Evolutionary conservation across 441 rosid species (phyloP).

Genomic region (Euphorbia schlechtendalii): DNA sequence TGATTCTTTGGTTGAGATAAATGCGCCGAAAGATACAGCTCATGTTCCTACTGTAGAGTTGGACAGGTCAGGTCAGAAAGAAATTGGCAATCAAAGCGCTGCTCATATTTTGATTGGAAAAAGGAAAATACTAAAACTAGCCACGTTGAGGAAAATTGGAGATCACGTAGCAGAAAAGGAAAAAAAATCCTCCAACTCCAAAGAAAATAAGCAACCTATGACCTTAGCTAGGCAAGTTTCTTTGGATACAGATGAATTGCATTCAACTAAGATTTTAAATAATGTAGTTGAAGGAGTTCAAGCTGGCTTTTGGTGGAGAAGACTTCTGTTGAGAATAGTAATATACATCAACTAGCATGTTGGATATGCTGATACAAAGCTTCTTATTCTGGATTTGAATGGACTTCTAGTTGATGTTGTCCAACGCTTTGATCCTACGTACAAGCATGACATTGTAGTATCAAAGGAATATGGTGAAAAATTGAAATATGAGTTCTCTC

Average conservation of each 20-base stretch:
- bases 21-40: background rate
- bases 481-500: conserved; percentile 6
- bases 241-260: conserved; percentile 13
- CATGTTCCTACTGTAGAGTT: background rate
- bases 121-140: too few relatives aligned
- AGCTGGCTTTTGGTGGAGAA: conserved; percentile 10
- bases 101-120: too few relatives aligned
- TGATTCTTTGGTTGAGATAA: too few relatives aligned
- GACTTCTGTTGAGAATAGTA: conserved; percentile 13
- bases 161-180: conserved; percentile 5
- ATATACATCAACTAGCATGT: conserved; percentile 7
- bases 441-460: conserved; percentile 40
- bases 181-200: conserved; percentile 5
- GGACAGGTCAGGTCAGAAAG: background rate
- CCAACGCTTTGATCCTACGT: conserved; percentile 26
- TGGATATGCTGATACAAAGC: conserved; percentile 35
- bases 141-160: too few relatives aligned
- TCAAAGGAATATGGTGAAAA: conserved; percentile 49
- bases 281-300: conserved; percentile 10
- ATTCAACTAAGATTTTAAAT: conserved; percentile 11
- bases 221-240: conserved; percentile 11
- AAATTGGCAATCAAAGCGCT: too few relatives aligned
- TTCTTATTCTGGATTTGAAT: conserved; percentile 77
- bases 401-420: conserved; percentile 79
- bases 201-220: background rate